Evolutionary conservation across 306 rosid species (phyloP).

Genomic region (Dicorynia guianensis): DNA sequence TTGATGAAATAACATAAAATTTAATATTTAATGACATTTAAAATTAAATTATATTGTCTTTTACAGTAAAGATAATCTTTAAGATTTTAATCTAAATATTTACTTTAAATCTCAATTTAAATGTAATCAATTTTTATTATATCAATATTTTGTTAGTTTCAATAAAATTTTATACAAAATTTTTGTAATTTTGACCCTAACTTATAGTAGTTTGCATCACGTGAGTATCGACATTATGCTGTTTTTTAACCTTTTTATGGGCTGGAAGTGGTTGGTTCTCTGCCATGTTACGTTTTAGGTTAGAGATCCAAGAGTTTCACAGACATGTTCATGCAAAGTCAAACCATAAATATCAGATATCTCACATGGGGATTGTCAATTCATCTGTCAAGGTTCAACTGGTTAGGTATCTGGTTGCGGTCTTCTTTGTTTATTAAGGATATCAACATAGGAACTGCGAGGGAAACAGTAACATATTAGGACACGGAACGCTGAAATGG

Average conservation of each 20-base stretch:
- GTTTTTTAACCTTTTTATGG: conserved; percentile 6
- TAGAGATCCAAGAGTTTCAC: conserved; percentile 54
- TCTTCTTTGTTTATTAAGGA: background rate
- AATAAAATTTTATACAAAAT: too few relatives aligned
- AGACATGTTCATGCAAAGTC: conserved; percentile 41
- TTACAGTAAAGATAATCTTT: too few relatives aligned
- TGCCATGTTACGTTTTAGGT: background rate
- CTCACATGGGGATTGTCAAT: conserved; percentile 25
- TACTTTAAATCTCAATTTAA: too few relatives aligned
- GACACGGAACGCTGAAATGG: background rate
- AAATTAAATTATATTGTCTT: too few relatives aligned
- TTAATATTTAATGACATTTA: too few relatives aligned
- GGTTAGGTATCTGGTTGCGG: background rate
- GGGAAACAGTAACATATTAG: background rate
- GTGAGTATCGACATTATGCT: conserved; percentile 18
- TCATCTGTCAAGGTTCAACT: background rate
- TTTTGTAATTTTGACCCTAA: too few relatives aligned
- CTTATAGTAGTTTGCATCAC: too few relatives aligned
- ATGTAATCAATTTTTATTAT: too few relatives aligned
- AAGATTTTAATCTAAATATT: too few relatives aligned
- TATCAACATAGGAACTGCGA: too few relatives aligned
- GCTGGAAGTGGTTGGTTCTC: background rate
- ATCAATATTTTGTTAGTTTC: too few relatives aligned
- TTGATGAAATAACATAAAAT: too few relatives aligned
- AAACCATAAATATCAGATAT: conserved; percentile 39